Percentiles rank a stretch among this genome's conserved stretches.
phyloP scores from a whole-genome alignment of 495 filamentous ascomycete species.

The Saxophila tyrrhenica region DNA sequence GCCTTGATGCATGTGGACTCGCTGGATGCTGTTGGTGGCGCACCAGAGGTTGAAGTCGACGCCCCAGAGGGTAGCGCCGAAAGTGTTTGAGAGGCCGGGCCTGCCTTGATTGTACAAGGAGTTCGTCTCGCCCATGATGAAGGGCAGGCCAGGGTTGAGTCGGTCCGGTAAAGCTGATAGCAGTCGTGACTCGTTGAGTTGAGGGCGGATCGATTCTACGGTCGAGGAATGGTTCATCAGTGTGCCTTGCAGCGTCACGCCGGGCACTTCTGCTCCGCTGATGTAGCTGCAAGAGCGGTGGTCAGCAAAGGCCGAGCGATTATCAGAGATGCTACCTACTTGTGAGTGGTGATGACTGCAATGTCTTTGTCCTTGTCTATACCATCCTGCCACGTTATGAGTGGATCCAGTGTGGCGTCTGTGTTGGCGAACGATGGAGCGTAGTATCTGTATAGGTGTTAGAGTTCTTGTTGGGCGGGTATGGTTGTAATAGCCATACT shows the following conservation, averaged over 20 bases:
- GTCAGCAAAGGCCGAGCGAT: conserved; percentile 11
- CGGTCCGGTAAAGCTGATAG: conserved; percentile 25
- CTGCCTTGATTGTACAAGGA: conserved; percentile 53
- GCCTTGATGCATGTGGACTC: conserved; percentile 57
- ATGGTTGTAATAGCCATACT: background rate
- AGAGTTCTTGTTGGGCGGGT: conserved; percentile 29
- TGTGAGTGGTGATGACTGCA: conserved; percentile 50
- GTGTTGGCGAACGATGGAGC: conserved; percentile 53
- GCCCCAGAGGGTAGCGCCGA: conserved; percentile 60
- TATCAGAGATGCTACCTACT: conserved; percentile 33
- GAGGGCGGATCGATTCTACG: conserved; percentile 36
- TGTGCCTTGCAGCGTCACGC: conserved; percentile 52
- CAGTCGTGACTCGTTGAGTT: conserved; percentile 35
- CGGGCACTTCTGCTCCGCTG: conserved; percentile 46
- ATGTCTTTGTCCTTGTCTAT: conserved; percentile 41
- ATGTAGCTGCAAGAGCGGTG: conserved; percentile 45
- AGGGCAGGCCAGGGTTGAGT: conserved; percentile 37
- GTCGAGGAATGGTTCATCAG: conserved; percentile 57
- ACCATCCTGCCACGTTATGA: conserved; percentile 41
- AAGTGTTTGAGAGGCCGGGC: conserved; percentile 53
- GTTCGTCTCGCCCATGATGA: conserved; percentile 57
- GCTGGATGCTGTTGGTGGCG: conserved; percentile 44
- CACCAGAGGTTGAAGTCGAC: conserved; percentile 54
- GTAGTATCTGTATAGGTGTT: conserved; percentile 43
- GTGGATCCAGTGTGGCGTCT: conserved; percentile 40